Evolutionary conservation across 495 filamentous ascomycete species (phyloP), one percentile per base, ranked within the genome.

Genomic region (Lasiosphaeris hirsuta): DNA sequence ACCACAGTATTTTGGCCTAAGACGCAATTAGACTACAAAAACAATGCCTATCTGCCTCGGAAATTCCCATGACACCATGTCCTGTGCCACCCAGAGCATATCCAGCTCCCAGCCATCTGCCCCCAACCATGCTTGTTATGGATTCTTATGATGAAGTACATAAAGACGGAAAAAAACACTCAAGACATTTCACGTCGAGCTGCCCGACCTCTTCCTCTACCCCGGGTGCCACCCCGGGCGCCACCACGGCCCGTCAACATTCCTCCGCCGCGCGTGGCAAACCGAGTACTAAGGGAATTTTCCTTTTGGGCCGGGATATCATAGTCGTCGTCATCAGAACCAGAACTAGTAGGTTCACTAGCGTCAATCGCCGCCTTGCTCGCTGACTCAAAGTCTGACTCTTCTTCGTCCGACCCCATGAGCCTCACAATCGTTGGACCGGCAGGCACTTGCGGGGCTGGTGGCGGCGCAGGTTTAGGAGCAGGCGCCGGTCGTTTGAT

Each of bases 371-470:
- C 23, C 5, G 51, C 55, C 43, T 51, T 47, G 23, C 52, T 40
- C 33, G 11, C 52, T 1, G 51, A 61, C 30, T 63, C 56, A 41
- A 34, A 14, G 8, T 39, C 39, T 30, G 48, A 43, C 39, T 62
- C 66, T 37, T 69, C 66, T 0, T 60, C 58, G 10, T 66, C 62
- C 4, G 58, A 57, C 10, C 60, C 61, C 34, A 59, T 33, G 38
- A 69, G 61, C 50, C 69, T 60, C n/a, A 71, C 62, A 6, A 71
- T 55, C 7, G 69, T 71, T 11, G 60, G 62, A 43, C 66, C 68
- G 11, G 57, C 42, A 9, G 63, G 59, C 13, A 45, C 33, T 1
- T 33, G 42, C 10, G 53, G 53, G 10, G 41, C 17, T 4, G 40
- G 57, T 10, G 53, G 58, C 10, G 56, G 56, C 1, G 55, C 23